Base-by-base conservation (phyloP, 768 basidiomycete species). In the Trametes punicea region DNA sequence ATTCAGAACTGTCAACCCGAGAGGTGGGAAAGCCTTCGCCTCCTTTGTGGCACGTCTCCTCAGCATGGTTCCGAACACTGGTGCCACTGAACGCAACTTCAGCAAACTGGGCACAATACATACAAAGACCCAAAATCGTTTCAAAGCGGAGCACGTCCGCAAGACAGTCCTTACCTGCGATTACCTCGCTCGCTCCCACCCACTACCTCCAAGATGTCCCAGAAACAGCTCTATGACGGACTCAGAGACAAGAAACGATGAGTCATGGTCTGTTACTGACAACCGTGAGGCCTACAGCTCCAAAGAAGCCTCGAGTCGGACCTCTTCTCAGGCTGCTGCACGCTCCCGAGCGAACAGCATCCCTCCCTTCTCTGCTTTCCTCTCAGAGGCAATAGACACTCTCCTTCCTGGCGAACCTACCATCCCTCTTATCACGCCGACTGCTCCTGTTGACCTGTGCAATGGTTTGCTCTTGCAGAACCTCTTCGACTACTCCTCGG, bases 21-120 rank as follows among this genome's bases (percentile, higher is more conserved):
- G 29, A 11, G 46, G 55, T 4, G 29, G 15, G 11, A 20, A 49
- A 11, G 40, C 27, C 2, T 18, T 56, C 9, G 36, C 44, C 8
- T 18, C 15, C 6, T 33, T 56, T 11, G 46, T 39, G 2, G 15
- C 31, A 11, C 27, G 55, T 0, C 4, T 56, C 1, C 7, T 49
- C 2, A 47, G 46, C 21, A 48, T 56, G 13, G 39, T 56, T n/a
- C 46, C 55, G 2, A 56, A 56, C 39, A 40, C 55, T 1, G 55
- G 39, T 6, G 55, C 46, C 15, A 39, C 26, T 4, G 46, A 55
- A 20, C 25, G 38, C 3, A 18, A 6, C 9, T 56, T 49, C 46
- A 56, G 55, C 47, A 29, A 31, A 13, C 30, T 56, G 38, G 55
- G 55, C 29, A 23, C 30, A 13, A 30, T 52, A 2, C 51, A 52